Evolutionary conservation across 169 alveolate species (phyloP).

Genomic region (Plasmodium billcollinsi): DNA sequence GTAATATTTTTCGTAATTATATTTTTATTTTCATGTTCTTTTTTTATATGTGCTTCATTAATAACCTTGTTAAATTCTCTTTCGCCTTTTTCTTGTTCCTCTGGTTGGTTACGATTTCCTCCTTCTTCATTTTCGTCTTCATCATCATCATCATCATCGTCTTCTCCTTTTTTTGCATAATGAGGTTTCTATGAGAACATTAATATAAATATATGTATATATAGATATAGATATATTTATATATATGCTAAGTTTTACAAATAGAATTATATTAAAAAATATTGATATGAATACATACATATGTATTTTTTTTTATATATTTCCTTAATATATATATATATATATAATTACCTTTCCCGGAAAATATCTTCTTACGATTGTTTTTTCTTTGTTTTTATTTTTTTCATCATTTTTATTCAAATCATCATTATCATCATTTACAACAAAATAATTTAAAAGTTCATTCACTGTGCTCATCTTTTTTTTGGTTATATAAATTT

Average conservation of each 20-base stretch:
- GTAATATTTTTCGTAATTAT: background rate
- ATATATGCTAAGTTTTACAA: background rate
- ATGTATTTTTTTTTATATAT: background rate
- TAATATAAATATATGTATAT: background rate
- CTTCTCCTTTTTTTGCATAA: constrained; percentile 39
- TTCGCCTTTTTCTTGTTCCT: constrained; percentile 1
- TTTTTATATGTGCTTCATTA: constrained; percentile 4
- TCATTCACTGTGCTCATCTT: constrained; percentile 70
- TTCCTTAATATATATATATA: too few relatives aligned
- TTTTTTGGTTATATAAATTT: background rate
- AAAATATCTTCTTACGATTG: constrained; percentile 30
- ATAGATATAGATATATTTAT: background rate
- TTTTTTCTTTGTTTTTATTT: constrained; percentile 11
- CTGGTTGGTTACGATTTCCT: background rate
- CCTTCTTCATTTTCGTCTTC: background rate
- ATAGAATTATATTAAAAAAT: too few relatives aligned
- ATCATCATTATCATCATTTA: constrained; percentile 32
- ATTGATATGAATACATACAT: background rate
- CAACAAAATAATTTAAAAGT: constrained; percentile 61
- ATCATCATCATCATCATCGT: constrained; percentile 32
- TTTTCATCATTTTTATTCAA: constrained; percentile 11
- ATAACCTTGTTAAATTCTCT: background rate
- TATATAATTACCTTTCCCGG: constrained; percentile 51
- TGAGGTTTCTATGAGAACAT: constrained; percentile 38
- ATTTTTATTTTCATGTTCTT: constrained; percentile 4